phyloP scores from a whole-genome alignment of 1,139 yeast genomes.

The Kurtzmaniella natalensis region DNA sequence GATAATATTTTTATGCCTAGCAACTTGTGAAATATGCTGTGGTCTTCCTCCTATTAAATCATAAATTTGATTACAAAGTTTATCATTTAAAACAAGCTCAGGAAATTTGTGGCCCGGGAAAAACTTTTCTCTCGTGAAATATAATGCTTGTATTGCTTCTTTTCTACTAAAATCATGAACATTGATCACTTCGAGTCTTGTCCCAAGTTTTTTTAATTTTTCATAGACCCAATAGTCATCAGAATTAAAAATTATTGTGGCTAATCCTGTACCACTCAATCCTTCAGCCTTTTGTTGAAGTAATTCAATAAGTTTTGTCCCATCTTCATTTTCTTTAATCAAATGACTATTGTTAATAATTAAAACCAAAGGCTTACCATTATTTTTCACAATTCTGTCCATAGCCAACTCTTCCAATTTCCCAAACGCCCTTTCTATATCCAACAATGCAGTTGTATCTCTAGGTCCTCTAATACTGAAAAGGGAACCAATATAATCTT shows the following conservation, averaged over 20 bases:
- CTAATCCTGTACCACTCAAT: slow-evolving; percentile 70
- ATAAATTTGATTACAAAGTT: slow-evolving; percentile 52
- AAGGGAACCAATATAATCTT: slow-evolving; percentile 78
- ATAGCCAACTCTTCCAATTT: slow-evolving; percentile 73
- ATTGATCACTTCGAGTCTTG: slow-evolving; percentile 68
- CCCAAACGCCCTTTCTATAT: slow-evolving; percentile 77
- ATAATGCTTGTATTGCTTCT: slow-evolving; percentile 56
- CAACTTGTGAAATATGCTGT: slow-evolving; percentile 74
- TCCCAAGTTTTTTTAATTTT: slow-evolving; percentile 65
- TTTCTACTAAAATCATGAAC: slow-evolving; percentile 60
- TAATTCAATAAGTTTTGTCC: slow-evolving; percentile 65
- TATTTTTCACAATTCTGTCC: slow-evolving; percentile 29
- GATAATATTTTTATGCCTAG: slow-evolving; percentile 58
- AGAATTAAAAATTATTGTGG: slow-evolving; percentile 72
- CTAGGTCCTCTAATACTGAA: slow-evolving; percentile 84
- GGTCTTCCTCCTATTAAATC: slow-evolving; percentile 81
- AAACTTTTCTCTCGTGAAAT: slow-evolving; percentile 46
- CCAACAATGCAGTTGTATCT: slow-evolving; percentile 77
- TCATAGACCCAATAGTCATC: slow-evolving; percentile 90
- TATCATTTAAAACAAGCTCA: slow-evolving; percentile 30
- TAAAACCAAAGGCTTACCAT: slow-evolving; percentile 55
- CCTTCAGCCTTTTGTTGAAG: slow-evolving; percentile 82
- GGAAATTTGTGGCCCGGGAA: slow-evolving; percentile 32
- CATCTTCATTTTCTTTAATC: slow-evolving; percentile 70
- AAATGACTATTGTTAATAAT: slow-evolving; percentile 74